Percentiles rank a stretch among this genome's conserved stretches.
phyloP scores from a whole-genome alignment of 1,139 yeast genomes.

The Geotrichum carabidarum region DNA sequence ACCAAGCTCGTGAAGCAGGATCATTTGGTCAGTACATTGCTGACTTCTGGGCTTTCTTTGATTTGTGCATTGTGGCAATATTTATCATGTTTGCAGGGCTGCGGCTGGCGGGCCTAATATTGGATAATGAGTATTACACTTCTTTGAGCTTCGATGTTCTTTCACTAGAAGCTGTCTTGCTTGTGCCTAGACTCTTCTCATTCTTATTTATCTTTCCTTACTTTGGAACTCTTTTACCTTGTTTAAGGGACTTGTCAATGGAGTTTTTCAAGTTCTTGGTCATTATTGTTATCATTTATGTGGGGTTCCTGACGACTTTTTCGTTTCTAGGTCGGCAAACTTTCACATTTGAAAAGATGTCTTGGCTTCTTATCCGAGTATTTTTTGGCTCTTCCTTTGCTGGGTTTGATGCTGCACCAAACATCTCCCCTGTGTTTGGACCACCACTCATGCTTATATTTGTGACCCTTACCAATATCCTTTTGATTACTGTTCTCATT shows the following conservation, averaged over 20 bases:
- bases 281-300: constrained; percentile 32
- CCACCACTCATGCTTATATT: constrained; percentile 35
- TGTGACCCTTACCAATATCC: constrained; percentile 31
- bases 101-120: constrained; percentile 25
- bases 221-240: constrained; percentile 36
- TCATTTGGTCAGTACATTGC: constrained; percentile 29
- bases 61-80: constrained; percentile 30
- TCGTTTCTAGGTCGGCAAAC: constrained; percentile 33
- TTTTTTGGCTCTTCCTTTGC: constrained; percentile 34
- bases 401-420: constrained; percentile 35
- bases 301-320: constrained; percentile 37
- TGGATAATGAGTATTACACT: constrained; percentile 22
- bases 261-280: constrained; percentile 35
- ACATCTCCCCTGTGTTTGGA: constrained; percentile 33
- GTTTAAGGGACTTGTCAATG: constrained; percentile 32
- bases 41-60: constrained; percentile 35
- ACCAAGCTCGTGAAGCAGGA: constrained; percentile 35
- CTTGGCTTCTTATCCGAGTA: constrained; percentile 35
- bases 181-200: constrained; percentile 36
- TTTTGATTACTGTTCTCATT: constrained; percentile 34
- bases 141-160: constrained; percentile 32
- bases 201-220: constrained; percentile 34
- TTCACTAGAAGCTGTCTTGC: constrained; percentile 33
- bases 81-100: constrained; percentile 29
- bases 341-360: constrained; percentile 31